These are phyloP conservation scores for Cryoendolithus antarcticus DNA, from an alignment of 2,329 filamentous ascomycete species.

Conservation along the genomic window DNA sequence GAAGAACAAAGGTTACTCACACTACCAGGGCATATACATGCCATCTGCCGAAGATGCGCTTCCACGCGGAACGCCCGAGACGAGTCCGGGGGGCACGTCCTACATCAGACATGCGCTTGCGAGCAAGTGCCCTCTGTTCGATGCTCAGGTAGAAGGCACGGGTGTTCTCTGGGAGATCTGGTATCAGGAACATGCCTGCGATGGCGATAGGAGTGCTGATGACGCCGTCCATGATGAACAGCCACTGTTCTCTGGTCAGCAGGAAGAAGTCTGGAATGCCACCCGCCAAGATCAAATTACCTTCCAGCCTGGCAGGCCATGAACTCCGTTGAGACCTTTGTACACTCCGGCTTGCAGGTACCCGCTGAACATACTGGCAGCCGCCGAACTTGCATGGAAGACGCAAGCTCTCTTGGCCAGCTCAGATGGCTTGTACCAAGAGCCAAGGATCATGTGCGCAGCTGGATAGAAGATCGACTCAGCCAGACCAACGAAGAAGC, in stretches of 20 bases:
- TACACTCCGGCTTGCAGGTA: constrained; percentile 45
- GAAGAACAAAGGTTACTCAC: no score
- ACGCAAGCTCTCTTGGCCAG: constrained; percentile 41
- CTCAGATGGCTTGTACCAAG: constrained; percentile 40
- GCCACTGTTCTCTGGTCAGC: constrained; percentile 18
- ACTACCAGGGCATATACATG: constrained; percentile 48
- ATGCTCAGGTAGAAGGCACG: constrained; percentile 32
- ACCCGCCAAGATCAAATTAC: constrained; percentile 29
- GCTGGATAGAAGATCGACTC: constrained; percentile 42
- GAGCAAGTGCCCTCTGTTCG: constrained; percentile 27
- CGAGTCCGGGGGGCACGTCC: constrained; percentile 32
- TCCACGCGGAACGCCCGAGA: constrained; percentile 31
- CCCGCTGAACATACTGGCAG: constrained; percentile 37
- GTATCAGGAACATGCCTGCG: constrained; percentile 36
- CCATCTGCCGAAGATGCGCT: constrained; percentile 52
- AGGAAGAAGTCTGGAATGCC: constrained; percentile 26
- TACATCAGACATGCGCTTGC: constrained; percentile 38
- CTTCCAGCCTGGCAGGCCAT: constrained; percentile 39
- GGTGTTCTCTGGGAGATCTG: constrained; percentile 40
- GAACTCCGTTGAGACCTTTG: constrained; percentile 27
- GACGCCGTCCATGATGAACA: constrained; percentile 40
- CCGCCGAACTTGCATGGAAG: constrained; percentile 37
- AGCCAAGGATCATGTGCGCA: constrained; percentile 38
- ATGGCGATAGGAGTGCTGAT: constrained; percentile 42
- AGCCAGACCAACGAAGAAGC: constrained; percentile 39